Evolutionary conservation across 441 rosid genomes (phyloP).

Genomic region (Raphanus hybrid): DNA sequence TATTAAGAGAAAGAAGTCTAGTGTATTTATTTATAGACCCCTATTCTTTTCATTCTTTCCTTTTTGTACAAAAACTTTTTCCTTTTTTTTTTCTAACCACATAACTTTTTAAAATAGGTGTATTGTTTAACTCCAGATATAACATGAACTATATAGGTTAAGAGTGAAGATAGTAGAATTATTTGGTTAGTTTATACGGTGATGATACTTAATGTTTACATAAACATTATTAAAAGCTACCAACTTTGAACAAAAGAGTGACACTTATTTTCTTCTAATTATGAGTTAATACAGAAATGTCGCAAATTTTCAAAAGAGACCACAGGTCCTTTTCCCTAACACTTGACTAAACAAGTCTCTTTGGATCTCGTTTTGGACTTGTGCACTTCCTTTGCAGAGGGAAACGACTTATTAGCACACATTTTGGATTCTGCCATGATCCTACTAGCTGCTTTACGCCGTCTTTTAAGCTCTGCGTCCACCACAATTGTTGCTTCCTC

Average conservation of each 20-base stretch:
- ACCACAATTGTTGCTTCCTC: constrained; percentile 82
- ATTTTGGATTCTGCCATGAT: constrained; percentile 68
- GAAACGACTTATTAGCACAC: constrained; percentile 48
- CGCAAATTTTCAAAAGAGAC: constrained; percentile 57
- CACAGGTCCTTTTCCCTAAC: constrained; percentile 54
- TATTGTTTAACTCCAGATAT: too few relatives aligned
- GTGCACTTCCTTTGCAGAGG: constrained; percentile 59
- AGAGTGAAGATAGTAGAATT: too few relatives aligned
- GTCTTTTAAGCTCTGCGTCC: constrained; percentile 78
- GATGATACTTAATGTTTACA: neutral
- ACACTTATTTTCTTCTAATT: neutral
- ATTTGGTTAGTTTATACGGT: neutral
- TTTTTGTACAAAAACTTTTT: too few relatives aligned
- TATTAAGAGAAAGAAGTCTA: too few relatives aligned
- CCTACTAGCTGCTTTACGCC: constrained; percentile 80
- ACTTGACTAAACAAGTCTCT: constrained; percentile 64
- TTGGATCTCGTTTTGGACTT: constrained; percentile 52
- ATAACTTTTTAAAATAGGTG: too few relatives aligned
- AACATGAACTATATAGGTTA: too few relatives aligned
- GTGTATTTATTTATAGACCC: too few relatives aligned
- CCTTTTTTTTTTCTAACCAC: too few relatives aligned
- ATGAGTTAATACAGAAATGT: constrained; percentile 10
- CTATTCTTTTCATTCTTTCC: too few relatives aligned
- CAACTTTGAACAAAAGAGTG: constrained; percentile 51
- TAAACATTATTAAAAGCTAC: constrained; percentile 32